Conservation (phyloP, 2,329 filamentous ascomycete species). For the Bipolaris bicolor region DNA sequence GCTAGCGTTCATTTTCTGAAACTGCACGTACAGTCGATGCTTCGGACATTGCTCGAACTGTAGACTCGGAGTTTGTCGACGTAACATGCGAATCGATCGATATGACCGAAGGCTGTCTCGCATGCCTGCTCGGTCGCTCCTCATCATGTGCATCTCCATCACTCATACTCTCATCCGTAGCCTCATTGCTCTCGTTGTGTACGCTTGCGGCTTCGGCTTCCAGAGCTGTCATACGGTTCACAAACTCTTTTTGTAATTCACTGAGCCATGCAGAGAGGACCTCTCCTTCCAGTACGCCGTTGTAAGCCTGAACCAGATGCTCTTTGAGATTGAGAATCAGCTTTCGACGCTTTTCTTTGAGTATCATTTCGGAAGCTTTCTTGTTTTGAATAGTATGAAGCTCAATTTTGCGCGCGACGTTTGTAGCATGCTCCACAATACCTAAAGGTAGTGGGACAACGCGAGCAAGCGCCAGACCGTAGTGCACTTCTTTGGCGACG, state of each 20-base stretch:
- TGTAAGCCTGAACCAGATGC: slow-evolving; percentile 70
- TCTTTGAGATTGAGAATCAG: slow-evolving; percentile 76
- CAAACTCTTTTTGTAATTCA: slow-evolving; percentile 76
- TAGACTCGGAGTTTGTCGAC: slow-evolving; percentile 26
- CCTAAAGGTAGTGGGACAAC: slow-evolving; percentile 72
- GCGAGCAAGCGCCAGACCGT: slow-evolving; percentile 82
- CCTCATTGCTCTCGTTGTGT: slow-evolving; percentile 17
- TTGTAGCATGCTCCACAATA: slow-evolving; percentile 71
- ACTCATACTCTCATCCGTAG: slow-evolving; percentile 20
- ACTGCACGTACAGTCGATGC: slow-evolving; percentile 32
- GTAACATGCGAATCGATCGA: slow-evolving; percentile 28
- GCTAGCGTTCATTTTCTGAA: slow-evolving; percentile 31
- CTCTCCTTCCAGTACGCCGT: slow-evolving; percentile 69
- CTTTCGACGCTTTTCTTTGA: slow-evolving; percentile 69
- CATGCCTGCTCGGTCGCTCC: slow-evolving; percentile 20
- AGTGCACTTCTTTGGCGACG: slow-evolving; percentile 72
- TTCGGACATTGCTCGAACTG: slow-evolving; percentile 20
- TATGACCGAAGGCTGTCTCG: slow-evolving; percentile 30
- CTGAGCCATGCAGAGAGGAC: slow-evolving; percentile 68
- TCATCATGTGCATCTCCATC: slow-evolving; percentile 14
- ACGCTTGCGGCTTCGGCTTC: slow-evolving; percentile 53
- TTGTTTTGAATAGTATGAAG: slow-evolving; percentile 63
- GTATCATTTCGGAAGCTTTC: slow-evolving; percentile 63
- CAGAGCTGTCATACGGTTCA: slow-evolving; percentile 71
- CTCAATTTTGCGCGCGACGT: slow-evolving; percentile 68